A percentile compares a stretch with the other conserved stretches of the same genome.
Conservation (phyloP, 2,329 filamentous ascomycete species). For the Bipolaris bicolor region DNA sequence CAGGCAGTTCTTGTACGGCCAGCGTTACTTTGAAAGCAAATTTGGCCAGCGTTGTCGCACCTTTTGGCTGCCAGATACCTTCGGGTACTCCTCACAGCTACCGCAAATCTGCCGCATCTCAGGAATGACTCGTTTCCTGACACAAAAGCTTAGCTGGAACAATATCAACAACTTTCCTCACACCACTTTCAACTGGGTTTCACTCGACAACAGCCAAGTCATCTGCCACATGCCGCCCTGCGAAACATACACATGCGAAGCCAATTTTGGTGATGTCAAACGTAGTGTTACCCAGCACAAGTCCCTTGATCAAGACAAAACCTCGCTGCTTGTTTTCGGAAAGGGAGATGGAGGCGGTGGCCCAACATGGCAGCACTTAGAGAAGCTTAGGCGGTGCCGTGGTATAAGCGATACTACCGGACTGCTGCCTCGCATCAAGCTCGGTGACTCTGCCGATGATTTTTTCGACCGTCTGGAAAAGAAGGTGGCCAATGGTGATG, state of each 20-base stretch:
- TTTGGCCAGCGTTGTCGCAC: slow-evolving; percentile 89
- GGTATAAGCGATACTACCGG: slow-evolving; percentile 89
- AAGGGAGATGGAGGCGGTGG: slow-evolving; percentile 97
- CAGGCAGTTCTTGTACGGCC: slow-evolving; percentile 93
- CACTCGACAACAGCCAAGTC: slow-evolving; percentile 93
- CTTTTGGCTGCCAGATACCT: slow-evolving; percentile 98
- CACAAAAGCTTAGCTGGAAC: slow-evolving; percentile 99
- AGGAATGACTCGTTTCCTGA: slow-evolving; percentile 97
- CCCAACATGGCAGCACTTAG: slow-evolving; percentile 89
- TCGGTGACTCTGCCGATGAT: slow-evolving; percentile 89
- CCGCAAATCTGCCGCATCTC: slow-evolving; percentile 91
- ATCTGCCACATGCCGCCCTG: slow-evolving; percentile 96
- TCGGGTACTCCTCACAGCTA: slow-evolving; percentile 94
- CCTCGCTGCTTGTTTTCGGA: slow-evolving; percentile 89
- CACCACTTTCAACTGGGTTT: slow-evolving; percentile 98
- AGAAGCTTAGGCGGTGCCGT: slow-evolving; percentile 91
- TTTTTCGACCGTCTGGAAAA: slow-evolving; percentile 88
- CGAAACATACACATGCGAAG: slow-evolving; percentile 93
- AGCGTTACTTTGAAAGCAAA: slow-evolving; percentile 90
- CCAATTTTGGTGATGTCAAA: slow-evolving; percentile 92
- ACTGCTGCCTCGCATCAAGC: slow-evolving; percentile 81
- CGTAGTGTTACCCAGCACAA: slow-evolving; percentile 92
- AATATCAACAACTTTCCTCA: slow-evolving; percentile 99
- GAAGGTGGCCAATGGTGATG: slow-evolving; percentile 69
- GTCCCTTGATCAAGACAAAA: slow-evolving; percentile 90